A percentile compares a stretch with the other conserved stretches of the same genome.
Conservation (phyloP, 768 basidiomycete genomes). For the Fomitopsis pulvina region DNA sequence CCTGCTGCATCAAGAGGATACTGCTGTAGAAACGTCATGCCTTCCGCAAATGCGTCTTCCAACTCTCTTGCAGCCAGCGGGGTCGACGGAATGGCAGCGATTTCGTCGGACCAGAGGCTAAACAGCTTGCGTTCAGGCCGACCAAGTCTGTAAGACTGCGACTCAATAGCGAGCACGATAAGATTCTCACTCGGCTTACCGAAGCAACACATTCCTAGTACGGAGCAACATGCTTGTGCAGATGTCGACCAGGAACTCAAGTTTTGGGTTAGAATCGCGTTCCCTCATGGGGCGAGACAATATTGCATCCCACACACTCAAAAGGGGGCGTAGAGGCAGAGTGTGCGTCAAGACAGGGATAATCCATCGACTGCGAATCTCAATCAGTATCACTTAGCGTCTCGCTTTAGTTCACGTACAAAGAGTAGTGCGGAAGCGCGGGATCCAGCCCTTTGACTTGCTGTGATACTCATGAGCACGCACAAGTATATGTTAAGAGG, state of each 20-base stretch:
- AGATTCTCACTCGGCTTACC: slow-evolving; percentile 22
- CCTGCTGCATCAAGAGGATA: slow-evolving; percentile 64
- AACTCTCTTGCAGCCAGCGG: slow-evolving; percentile 44
- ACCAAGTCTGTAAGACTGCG: slow-evolving; percentile 38
- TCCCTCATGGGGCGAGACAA: slow-evolving; percentile 54
- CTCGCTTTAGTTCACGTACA: slow-evolving; percentile 32
- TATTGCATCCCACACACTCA: slow-evolving; percentile 65
- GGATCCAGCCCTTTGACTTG: slow-evolving; percentile 62
- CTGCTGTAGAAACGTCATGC: slow-evolving; percentile 52
- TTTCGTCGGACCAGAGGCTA: slow-evolving; percentile 51
- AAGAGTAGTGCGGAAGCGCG: slow-evolving; percentile 69
- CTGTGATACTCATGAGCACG: slow-evolving; percentile 26
- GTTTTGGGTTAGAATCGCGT: slow-evolving; percentile 48
- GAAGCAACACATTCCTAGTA: slow-evolving; percentile 44
- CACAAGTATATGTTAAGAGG: background rate
- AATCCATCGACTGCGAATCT: slow-evolving; percentile 57
- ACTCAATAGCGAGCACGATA: background rate
- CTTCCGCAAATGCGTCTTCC: slow-evolving; percentile 61
- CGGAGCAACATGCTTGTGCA: slow-evolving; percentile 65
- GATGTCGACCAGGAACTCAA: slow-evolving; percentile 65
- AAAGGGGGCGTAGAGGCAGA: slow-evolving; percentile 52
- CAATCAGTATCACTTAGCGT: background rate
- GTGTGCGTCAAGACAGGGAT: slow-evolving; percentile 67
- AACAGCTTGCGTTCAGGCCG: slow-evolving; percentile 36
- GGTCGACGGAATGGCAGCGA: slow-evolving; percentile 30